Conservation (phyloP, 2,329 filamentous ascomycete species). For the Trichoderma afroharzianum region DNA sequence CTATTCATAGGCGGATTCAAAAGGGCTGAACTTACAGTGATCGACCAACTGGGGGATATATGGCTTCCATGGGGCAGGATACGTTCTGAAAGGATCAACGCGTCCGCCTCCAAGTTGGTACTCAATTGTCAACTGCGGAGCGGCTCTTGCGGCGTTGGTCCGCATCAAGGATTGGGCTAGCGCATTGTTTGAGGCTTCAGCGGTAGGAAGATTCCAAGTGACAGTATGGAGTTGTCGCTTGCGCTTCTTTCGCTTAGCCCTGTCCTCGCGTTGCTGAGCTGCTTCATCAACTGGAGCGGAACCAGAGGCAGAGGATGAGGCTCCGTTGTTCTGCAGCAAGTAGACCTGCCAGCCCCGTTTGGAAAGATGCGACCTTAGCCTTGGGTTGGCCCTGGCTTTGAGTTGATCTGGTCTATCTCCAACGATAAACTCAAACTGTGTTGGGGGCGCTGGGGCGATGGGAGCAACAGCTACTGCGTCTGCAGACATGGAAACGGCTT, state of each 20-base stretch:
- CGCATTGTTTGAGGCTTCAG: background rate
- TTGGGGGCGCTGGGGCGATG: background rate
- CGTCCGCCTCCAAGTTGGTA: conserved; percentile 25
- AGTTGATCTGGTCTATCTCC: conserved; percentile 25
- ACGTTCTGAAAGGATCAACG: conserved; percentile 26
- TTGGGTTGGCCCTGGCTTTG: conserved; percentile 21
- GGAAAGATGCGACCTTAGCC: conserved; percentile 24
- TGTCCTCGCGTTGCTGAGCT: background rate
- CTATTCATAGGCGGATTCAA: background rate
- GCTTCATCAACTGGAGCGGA: background rate
- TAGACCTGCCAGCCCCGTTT: conserved; percentile 23
- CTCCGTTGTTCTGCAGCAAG: conserved; percentile 1
- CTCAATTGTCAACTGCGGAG: conserved; percentile 18
- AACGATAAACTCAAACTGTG: conserved; percentile 24
- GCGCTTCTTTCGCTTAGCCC: conserved; percentile 9
- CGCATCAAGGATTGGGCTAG: background rate
- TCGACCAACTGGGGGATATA: conserved; percentile 26
- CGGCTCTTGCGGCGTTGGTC: background rate
- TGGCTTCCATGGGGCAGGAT: conserved; percentile 23
- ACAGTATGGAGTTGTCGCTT: conserved; percentile 4
- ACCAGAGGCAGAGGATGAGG: background rate
- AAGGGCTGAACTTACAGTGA: conserved; percentile 23
- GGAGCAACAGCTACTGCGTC: background rate
- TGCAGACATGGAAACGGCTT: background rate
- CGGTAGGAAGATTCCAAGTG: background rate